Base-by-base conservation (phyloP, 495 filamentous ascomycete genomes). In the Platismatia glauca region DNA sequence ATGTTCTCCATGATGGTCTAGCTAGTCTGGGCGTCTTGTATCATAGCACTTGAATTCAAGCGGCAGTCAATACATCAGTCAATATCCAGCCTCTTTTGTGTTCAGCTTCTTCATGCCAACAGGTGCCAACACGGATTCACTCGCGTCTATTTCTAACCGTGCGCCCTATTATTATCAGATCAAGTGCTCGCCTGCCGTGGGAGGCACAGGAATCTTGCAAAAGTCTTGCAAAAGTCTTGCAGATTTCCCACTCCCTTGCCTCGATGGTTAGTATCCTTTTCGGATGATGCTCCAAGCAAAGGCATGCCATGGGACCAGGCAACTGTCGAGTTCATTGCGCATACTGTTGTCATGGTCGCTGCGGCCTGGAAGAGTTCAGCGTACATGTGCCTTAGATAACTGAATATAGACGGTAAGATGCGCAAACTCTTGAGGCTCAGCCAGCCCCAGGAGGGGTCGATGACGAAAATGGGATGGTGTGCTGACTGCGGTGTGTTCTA, bases 1-100 rank as follows among this genome's bases (percentile, higher is more conserved):
- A 61, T 33, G 50, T 31, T 61, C n/a, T 18, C 24, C 35, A 29
- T 31, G 13, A 38, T 33, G 48, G 48, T 61, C 48, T 61, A 41
- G 48, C 39, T 13, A 29, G 48, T 55, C 37, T 55, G 41, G 37
- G n/a, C 48, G 24, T 41, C 27, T 55, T 61, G 59, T 61, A 61
- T 24, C 13, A 39, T 61, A 61, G 34, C 44, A 33, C 37, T 55
- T 55, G 50, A 61, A 55, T 33, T 9, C 53, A 39, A 33, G 20
- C 20, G 41, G 22, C 22, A 55, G 34, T 53, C 48, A n/a, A 34
- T 29, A 27, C 20, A 55, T 22, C 22, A 55, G 34, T 53, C 48
- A n/a, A 34, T 29, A 27, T 16, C 27, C 22, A 55, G 34, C 16
- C 35, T 39, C 24, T 13, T 7, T 7, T 31, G 3, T 33, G 50